phyloP scores from a whole-genome alignment of 805 yeast genomes.

The Ogataea thermomethanolica region DNA sequence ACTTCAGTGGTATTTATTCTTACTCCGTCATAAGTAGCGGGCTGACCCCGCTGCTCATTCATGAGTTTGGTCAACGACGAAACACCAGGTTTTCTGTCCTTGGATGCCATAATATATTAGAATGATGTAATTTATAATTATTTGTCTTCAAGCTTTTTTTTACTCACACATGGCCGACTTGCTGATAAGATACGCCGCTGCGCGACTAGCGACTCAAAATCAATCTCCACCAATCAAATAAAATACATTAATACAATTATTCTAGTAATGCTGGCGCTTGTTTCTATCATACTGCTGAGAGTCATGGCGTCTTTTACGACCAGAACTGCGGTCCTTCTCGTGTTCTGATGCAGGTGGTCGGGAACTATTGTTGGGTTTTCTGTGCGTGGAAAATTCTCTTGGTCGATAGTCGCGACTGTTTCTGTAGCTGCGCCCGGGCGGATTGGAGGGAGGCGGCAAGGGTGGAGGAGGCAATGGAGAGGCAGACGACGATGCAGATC shows the following conservation, averaged over 20 bases:
- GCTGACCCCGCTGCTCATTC: constrained; percentile 26
- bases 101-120: constrained; percentile 8
- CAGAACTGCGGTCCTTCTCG: constrained; percentile 4
- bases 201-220: constrained; percentile 1
- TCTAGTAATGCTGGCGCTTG: constrained; percentile 17
- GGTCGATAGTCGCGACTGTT: constrained; percentile 11
- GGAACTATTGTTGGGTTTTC: constrained; percentile 3
- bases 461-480: constrained; percentile 19
- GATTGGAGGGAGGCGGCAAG: constrained; percentile 14
- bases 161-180: constrained; percentile 7
- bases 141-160: constrained; percentile 3
- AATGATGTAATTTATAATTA: not conserved
- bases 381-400: constrained; percentile 7
- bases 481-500: constrained; percentile 4
- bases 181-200: constrained; percentile 16
- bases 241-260: not conserved
- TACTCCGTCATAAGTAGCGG: constrained; percentile 18
- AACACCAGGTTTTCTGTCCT: constrained; percentile 23
- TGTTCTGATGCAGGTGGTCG: constrained; percentile 7
- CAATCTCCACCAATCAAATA: constrained; percentile 7
- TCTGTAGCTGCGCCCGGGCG: constrained; percentile 5
- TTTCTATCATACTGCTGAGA: constrained; percentile 10
- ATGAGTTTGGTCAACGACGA: constrained; percentile 35
- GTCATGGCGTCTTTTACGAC: constrained; percentile 13
- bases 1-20: constrained; percentile 17